Evolutionary conservation across 345 rosid genomes (phyloP).

Genomic region (Citrus maxima): DNA sequence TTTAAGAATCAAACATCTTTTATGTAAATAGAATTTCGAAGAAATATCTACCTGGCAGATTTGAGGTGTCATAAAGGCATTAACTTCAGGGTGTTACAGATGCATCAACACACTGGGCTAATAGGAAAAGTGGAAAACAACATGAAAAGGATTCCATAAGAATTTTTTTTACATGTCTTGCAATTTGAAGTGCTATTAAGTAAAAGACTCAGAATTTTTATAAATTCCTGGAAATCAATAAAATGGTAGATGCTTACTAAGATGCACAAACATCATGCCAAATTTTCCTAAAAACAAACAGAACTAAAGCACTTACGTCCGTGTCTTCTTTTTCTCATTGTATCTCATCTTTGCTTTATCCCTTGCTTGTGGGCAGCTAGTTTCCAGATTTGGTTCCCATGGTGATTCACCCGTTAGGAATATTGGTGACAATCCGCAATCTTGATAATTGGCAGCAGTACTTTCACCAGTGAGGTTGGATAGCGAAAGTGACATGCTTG

Average conservation of each 20-base stretch:
- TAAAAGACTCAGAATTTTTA: background rate
- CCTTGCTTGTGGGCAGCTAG: constrained; percentile 63
- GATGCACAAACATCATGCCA: background rate
- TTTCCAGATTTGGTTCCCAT: constrained; percentile 74
- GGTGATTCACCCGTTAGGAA: constrained; percentile 58
- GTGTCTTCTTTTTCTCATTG: constrained; percentile 71
- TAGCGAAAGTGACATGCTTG: constrained; percentile 52
- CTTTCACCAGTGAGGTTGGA: constrained; percentile 68
- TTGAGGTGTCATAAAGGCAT: background rate
- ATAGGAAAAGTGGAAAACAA: background rate
- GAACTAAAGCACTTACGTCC: constrained; percentile 40
- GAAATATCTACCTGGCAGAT: background rate
- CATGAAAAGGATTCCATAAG: background rate
- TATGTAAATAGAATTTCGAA: background rate
- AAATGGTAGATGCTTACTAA: background rate
- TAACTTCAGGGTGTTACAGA: background rate
- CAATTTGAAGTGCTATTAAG: background rate
- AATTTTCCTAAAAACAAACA: background rate
- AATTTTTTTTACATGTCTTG: background rate
- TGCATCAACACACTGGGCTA: background rate
- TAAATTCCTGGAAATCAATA: background rate
- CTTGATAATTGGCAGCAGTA: constrained; percentile 59
- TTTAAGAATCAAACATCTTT: background rate
- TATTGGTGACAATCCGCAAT: constrained; percentile 54
- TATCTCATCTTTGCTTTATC: constrained; percentile 78